phyloP scores from a whole-genome alignment of 23 red algal species.

The Chondrus crispus region DNA sequence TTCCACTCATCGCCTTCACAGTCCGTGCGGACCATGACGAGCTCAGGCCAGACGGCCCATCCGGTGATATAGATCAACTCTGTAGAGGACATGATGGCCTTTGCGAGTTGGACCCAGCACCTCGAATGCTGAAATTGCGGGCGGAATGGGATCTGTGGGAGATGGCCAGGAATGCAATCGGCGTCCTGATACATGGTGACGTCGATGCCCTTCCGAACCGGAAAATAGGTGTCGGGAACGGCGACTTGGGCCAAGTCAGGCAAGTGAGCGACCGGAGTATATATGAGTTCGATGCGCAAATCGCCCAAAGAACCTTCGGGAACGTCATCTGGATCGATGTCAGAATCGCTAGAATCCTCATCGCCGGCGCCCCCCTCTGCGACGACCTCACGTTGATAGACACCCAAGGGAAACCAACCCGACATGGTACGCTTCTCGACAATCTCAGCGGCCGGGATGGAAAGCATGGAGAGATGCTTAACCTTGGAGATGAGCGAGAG shows the following conservation, averaged over 20 bases:
- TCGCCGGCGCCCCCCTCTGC: slow-evolving; percentile 1
- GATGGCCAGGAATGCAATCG: slow-evolving; percentile 26
- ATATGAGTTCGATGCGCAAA: slow-evolving; percentile 21
- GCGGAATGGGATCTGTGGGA: slow-evolving; percentile 55
- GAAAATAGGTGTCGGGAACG: slow-evolving; percentile 65
- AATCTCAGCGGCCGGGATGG: slow-evolving; percentile 43
- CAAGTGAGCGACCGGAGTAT: slow-evolving; percentile 12
- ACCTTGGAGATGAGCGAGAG: slow-evolving; percentile 51
- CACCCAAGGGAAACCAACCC: slow-evolving; percentile 31
- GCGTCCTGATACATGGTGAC: slow-evolving; percentile 80
- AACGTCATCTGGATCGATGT: not conserved
- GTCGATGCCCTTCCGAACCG: slow-evolving; percentile 25
- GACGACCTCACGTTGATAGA: slow-evolving; percentile 32
- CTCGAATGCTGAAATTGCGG: slow-evolving; percentile 37
- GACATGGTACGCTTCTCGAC: slow-evolving; percentile 12
- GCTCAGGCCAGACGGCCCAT: slow-evolving; percentile 75
- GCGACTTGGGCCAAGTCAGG: not conserved
- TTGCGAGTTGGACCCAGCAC: slow-evolving; percentile 54
- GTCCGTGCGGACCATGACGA: slow-evolving; percentile 62
- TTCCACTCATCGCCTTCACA: slow-evolving; percentile 45
- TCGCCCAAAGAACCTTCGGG: slow-evolving; percentile 25
- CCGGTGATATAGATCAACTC: slow-evolving; percentile 78
- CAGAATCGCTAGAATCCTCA: not conserved
- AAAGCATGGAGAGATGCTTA: slow-evolving; percentile 51
- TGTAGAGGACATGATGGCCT: slow-evolving; percentile 48